phyloP scores from a whole-genome alignment of 164 flowering plant species.

The Cinnamomum chago region DNA sequence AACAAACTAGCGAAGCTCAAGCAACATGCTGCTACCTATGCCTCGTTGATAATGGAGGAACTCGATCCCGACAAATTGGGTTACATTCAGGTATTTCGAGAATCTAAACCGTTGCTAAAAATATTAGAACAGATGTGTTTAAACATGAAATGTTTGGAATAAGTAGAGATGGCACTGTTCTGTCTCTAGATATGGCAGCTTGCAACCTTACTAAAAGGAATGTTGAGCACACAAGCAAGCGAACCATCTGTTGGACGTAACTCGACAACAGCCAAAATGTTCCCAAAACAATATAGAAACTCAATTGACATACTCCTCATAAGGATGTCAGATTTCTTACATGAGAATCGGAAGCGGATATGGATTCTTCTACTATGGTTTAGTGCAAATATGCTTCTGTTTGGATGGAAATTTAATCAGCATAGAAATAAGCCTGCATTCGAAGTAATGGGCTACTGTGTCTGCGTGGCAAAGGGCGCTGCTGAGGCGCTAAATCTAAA shows the following conservation, averaged over 20 bases:
- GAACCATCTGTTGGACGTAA: conserved; percentile 16
- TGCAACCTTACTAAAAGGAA: conserved; percentile 64
- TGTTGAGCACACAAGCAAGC: conserved; percentile 42
- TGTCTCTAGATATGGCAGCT: conserved; percentile 80
- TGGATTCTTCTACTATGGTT: conserved; percentile 67
- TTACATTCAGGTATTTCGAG: conserved; percentile 64
- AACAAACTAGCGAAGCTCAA: conserved; percentile 77
- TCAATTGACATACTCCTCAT: conserved; percentile 43
- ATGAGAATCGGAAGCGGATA: conserved; percentile 73
- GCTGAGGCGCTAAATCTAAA: conserved; percentile 85
- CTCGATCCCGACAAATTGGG: conserved; percentile 91
- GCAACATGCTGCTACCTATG: conserved; percentile 62
- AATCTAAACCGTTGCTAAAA: not conserved
- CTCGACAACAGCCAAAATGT: conserved; percentile 65
- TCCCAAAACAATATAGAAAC: conserved; percentile 62
- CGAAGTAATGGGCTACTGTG: conserved; percentile 66
- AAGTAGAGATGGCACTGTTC: not conserved
- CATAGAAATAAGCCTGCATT: conserved; percentile 26
- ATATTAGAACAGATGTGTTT: not conserved
- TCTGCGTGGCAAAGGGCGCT: conserved; percentile 81
- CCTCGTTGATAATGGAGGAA: conserved; percentile 91
- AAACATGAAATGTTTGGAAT: not conserved
- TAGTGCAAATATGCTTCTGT: conserved; percentile 40
- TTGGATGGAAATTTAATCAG: conserved; percentile 52
- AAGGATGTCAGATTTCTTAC: conserved; percentile 31